These are phyloP conservation scores for Annulohypoxylon maeteangense DNA, from an alignment of 495 filamentous ascomycete genomes.

Conservation along the genomic window DNA sequence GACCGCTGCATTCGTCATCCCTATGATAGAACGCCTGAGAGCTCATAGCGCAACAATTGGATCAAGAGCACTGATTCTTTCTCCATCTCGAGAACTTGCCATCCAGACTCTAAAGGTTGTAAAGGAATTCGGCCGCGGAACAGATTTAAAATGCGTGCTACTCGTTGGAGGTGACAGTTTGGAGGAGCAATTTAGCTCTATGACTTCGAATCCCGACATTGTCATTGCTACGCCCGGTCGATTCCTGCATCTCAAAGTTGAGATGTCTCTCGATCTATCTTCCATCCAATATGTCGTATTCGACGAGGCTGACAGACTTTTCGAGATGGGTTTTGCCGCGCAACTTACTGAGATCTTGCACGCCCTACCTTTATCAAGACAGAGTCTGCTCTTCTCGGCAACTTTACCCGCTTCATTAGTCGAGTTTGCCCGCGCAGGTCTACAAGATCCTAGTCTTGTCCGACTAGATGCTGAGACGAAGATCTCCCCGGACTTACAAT, in stretches of 20 bases:
- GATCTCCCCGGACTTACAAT: slow-evolving; percentile 91
- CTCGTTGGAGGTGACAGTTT: slow-evolving; percentile 94
- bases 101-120: slow-evolving; percentile 96
- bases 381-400: slow-evolving; percentile 94
- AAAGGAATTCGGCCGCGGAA: slow-evolving; percentile 90
- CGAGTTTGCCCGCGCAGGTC: slow-evolving; percentile 92
- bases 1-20: slow-evolving; percentile 91
- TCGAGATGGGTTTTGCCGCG: slow-evolving; percentile 96
- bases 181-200: slow-evolving; percentile 93
- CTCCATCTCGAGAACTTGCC: slow-evolving; percentile 91
- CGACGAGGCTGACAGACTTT: slow-evolving; percentile 94
- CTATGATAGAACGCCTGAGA: slow-evolving; percentile 95
- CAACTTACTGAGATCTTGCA: slow-evolving; percentile 95
- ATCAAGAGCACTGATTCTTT: slow-evolving; percentile 84
- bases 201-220: slow-evolving; percentile 95
- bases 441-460: slow-evolving; percentile 88
- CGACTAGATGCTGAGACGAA: slow-evolving; percentile 94
- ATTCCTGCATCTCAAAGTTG: slow-evolving; percentile 93
- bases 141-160: slow-evolving; percentile 86
- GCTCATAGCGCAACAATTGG: slow-evolving; percentile 88
- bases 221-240: slow-evolving; percentile 96
- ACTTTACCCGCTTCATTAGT: slow-evolving; percentile 93
- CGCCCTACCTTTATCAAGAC: slow-evolving; percentile 81
- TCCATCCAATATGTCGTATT: slow-evolving; percentile 93
- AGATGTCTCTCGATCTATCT: slow-evolving; percentile 88